Percentiles rank a stretch among this genome's conserved stretches.
phyloP scores from a whole-genome alignment of 164 flowering plant species.

The Brasenia schreberi region DNA sequence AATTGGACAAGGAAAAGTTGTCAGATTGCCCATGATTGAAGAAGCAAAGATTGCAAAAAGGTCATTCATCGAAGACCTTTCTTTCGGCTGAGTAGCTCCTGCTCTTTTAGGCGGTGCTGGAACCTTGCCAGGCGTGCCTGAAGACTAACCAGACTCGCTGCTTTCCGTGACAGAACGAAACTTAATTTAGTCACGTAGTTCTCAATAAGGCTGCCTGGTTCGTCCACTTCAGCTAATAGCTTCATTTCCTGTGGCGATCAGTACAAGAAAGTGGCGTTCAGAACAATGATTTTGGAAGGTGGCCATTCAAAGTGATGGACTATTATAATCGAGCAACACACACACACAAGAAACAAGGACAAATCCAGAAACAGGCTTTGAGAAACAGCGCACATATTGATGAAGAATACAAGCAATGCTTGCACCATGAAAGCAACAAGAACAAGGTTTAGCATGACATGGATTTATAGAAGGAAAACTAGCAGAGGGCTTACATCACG shows the following conservation, averaged over 20 bases:
- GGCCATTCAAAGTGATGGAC: no score
- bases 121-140: conserved; percentile 97
- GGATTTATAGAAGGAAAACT: not conserved
- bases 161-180: conserved; percentile 92
- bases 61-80: conserved; percentile 46
- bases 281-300: no score
- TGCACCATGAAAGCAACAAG: not conserved
- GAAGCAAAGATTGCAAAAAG: not conserved
- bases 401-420: not conserved
- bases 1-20: no score
- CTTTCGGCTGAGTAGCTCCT: conserved; percentile 87
- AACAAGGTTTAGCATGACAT: not conserved
- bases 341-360: not conserved
- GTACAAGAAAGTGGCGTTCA: no score
- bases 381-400: no score
- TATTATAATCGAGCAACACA: no score
- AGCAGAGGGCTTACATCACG: conserved; percentile 64
- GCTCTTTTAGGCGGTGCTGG: conserved; percentile 92
- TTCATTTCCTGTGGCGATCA: conserved; percentile 72
- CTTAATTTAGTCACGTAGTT: conserved; percentile 84
- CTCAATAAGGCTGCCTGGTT: conserved; percentile 92
- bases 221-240: conserved; percentile 88
- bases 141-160: conserved; percentile 86
- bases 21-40: no score
- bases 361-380: not conserved